A percentile compares a stretch with the other conserved stretches of the same genome.
phyloP scores from a whole-genome alignment of 1,284 basidiomycete genomes.

The Cutaneotrichosporon arboriforme region DNA sequence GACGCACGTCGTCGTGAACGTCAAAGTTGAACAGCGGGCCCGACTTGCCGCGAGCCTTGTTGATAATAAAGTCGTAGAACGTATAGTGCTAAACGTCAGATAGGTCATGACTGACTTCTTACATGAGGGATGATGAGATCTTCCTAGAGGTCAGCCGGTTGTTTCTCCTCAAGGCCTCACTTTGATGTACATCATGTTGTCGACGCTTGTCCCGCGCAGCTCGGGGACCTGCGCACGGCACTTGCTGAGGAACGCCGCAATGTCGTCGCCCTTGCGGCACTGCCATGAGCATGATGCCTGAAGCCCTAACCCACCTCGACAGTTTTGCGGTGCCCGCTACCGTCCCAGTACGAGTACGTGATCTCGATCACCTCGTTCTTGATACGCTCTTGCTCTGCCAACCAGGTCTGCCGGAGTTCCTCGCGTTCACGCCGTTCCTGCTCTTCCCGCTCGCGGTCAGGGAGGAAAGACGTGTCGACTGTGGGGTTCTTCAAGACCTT shows the following conservation, averaged over 20 bases:
- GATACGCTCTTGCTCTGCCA: conserved; percentile 62
- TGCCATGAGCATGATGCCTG: conserved; percentile 38
- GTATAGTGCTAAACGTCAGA: conserved; percentile 71
- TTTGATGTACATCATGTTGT: conserved; percentile 99
- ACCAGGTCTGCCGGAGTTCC: conserved; percentile 82
- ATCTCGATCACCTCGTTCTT: conserved; percentile 42
- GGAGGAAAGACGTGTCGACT: conserved; percentile 97
- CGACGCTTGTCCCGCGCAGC: conserved; percentile 78
- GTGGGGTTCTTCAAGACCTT: conserved; percentile 90
- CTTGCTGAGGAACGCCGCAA: conserved; percentile 84
- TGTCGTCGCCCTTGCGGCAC: conserved; percentile 98
- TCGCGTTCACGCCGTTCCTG: conserved; percentile 82
- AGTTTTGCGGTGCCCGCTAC: conserved; percentile 89
- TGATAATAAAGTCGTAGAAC: conserved; percentile 97
- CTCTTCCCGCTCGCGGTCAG: conserved; percentile 92
- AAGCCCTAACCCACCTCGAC: conserved; percentile 62
- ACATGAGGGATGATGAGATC: conserved; percentile 93
- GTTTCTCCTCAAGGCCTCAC: conserved; percentile 45
- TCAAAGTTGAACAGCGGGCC: conserved; percentile 98
- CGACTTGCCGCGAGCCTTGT: conserved; percentile 96
- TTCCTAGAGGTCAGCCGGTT: conserved; percentile 62
- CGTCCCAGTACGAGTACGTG: conserved; percentile 96
- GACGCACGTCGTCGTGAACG: conserved; percentile 94
- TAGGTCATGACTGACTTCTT: conserved; percentile 26
- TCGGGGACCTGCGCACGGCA: conserved; percentile 89